Conservation (phyloP, 148 eudicot species). For the Vaccinium macrocarpon region DNA sequence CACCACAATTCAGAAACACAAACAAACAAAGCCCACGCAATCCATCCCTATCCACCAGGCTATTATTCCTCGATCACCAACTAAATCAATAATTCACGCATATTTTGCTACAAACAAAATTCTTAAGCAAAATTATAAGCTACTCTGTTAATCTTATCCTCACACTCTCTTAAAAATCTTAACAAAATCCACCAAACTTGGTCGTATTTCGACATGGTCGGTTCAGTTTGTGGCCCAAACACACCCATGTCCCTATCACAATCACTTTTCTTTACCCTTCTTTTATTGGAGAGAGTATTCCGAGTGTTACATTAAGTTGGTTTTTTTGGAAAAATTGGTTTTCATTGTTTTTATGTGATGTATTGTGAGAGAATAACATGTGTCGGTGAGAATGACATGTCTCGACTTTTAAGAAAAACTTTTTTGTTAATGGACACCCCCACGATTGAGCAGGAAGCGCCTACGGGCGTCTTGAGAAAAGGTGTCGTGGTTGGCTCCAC, state of each 20-base stretch:
- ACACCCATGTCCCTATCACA: constrained; percentile 12
- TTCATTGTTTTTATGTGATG: too few species aligned
- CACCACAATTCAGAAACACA: neutral
- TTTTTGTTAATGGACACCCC: too few species aligned
- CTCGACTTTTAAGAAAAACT: too few species aligned
- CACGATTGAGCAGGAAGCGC: too few species aligned
- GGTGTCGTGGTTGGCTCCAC: too few species aligned
- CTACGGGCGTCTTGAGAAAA: too few species aligned
- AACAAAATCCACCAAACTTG: constrained; percentile 9
- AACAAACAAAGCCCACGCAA: neutral
- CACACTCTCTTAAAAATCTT: constrained; percentile 14
- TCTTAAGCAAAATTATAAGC: neutral
- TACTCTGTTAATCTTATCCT: constrained; percentile 25
- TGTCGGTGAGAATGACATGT: too few species aligned
- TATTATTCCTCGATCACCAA: neutral
- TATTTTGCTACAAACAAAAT: neutral
- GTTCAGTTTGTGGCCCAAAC: constrained; percentile 52
- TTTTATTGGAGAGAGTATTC: too few species aligned
- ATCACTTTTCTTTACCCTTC: neutral
- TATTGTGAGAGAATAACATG: too few species aligned
- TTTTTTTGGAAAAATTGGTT: too few species aligned
- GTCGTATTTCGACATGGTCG: constrained; percentile 31
- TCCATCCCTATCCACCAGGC: constrained; percentile 17
- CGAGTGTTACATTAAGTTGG: too few species aligned
- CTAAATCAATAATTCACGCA: neutral